These are phyloP conservation scores for Aspergillus pseudoglaucus DNA, from an alignment of 2,329 filamentous ascomycete genomes.

Conservation along the genomic window DNA sequence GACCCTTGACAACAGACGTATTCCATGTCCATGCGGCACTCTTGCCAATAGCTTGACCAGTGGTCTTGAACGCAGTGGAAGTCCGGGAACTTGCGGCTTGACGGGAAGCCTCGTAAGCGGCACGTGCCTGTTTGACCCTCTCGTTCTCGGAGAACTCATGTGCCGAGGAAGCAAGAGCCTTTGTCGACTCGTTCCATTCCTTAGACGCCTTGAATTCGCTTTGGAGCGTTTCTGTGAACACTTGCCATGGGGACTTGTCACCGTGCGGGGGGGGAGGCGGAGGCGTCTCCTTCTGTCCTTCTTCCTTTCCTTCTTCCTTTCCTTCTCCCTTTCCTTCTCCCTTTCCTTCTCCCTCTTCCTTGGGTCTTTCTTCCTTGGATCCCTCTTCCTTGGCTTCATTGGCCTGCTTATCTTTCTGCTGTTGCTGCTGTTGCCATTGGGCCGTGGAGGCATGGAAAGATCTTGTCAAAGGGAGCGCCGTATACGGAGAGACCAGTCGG, in stretches of 20 bases:
- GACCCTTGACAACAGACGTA: constrained; percentile 83
- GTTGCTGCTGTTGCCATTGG: constrained; percentile 29
- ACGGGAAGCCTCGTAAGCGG: constrained; percentile 80
- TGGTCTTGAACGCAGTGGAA: constrained; percentile 73
- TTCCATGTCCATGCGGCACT: constrained; percentile 97
- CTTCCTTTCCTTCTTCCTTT: constrained; percentile 43
- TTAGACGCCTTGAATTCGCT: constrained; percentile 93
- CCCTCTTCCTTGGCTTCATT: constrained; percentile 28
- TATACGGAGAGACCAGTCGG: constrained; percentile 29
- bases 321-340: constrained; percentile 28
- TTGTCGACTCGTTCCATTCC: constrained; percentile 98
- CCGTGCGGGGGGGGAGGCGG: constrained; percentile 93
- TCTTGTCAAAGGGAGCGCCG: constrained; percentile 29
- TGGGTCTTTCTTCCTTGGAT: constrained; percentile 9
- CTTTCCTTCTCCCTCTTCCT: constrained; percentile 5
- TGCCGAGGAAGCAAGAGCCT: constrained; percentile 81
- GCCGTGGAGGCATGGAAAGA: constrained; percentile 30
- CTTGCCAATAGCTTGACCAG: constrained; percentile 80
- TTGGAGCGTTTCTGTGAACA: constrained; percentile 95
- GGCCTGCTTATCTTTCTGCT: constrained; percentile 38
- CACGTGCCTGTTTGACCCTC: constrained; percentile 74
- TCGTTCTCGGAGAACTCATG: constrained; percentile 92
- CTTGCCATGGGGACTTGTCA: constrained; percentile 97
- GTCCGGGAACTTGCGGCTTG: constrained; percentile 75
- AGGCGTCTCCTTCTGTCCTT: constrained; percentile 44